phyloP scores from a whole-genome alignment of 75 land plant species.

The Gnetum montanum region DNA sequence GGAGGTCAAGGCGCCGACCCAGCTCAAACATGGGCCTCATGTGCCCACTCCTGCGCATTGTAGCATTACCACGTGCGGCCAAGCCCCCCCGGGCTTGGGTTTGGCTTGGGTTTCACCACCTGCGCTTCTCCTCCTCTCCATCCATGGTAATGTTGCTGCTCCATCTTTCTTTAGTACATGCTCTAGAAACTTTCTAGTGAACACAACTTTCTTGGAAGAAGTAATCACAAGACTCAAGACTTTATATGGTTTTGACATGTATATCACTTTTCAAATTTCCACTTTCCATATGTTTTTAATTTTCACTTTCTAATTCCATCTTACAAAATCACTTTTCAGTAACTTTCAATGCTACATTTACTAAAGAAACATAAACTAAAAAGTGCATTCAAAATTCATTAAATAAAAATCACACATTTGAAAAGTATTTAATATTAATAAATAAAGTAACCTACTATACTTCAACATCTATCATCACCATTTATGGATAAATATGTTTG shows the following conservation, averaged over 20 bases:
- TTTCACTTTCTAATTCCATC: no score
- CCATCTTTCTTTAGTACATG: neutral
- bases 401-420: no score
- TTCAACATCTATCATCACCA: no score
- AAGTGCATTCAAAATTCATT: neutral
- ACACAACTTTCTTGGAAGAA: neutral
- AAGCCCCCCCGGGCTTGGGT: neutral
- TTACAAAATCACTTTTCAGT: no score
- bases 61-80: constrained; percentile 23
- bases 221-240: no score
- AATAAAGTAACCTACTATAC: neutral
- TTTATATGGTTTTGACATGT: no score
- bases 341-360: no score
- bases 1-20: constrained; percentile 30
- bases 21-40: constrained; percentile 45
- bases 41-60: constrained; percentile 54
- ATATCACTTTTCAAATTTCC: neutral
- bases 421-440: neutral
- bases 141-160: neutral
- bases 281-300: no score
- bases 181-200: neutral
- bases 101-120: neutral
- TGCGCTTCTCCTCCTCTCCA: neutral
- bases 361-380: neutral
- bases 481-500: no score